A percentile compares a stretch with the other conserved stretches of the same genome.
Conservation (phyloP, 2,329 filamentous ascomycete species). For the Diaporthe vaccinii region DNA sequence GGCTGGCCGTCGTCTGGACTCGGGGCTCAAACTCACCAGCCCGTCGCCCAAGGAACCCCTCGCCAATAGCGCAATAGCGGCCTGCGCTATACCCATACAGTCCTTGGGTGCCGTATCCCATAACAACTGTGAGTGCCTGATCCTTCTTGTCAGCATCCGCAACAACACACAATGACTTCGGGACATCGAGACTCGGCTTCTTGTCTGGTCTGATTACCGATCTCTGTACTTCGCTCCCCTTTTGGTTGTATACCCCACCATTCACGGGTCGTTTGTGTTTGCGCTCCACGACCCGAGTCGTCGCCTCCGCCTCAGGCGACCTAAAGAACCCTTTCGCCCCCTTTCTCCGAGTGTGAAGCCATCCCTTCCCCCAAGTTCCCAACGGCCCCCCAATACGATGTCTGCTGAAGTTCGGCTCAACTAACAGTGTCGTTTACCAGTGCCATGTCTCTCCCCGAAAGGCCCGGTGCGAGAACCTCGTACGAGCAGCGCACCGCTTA, state of each 20-base stretch:
- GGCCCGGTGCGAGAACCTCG: constrained; percentile 74
- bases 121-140: constrained; percentile 39
- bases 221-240: constrained; percentile 1
- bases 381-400: background rate
- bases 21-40: constrained; percentile 29
- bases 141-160: constrained; percentile 17
- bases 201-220: constrained; percentile 9
- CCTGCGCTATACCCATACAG: constrained; percentile 25
- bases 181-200: constrained; percentile 18
- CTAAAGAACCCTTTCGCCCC: constrained; percentile 9
- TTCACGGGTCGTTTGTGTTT: constrained; percentile 16
- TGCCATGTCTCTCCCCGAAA: constrained; percentile 73
- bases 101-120: constrained; percentile 37
- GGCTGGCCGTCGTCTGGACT: constrained; percentile 29
- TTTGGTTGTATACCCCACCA: constrained; percentile 15
- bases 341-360: constrained; percentile 42
- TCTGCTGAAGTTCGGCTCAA: background rate
- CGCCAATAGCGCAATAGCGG: constrained; percentile 35
- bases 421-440: constrained; percentile 49
- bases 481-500: constrained; percentile 75
- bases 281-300: constrained; percentile 8
- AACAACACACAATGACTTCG: constrained; percentile 37
- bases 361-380: background rate
- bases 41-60: constrained; percentile 37
- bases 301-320: constrained; percentile 6